Conservation (phyloP, 805 yeast genomes). For the Schizosaccharomyces lindneri region DNA sequence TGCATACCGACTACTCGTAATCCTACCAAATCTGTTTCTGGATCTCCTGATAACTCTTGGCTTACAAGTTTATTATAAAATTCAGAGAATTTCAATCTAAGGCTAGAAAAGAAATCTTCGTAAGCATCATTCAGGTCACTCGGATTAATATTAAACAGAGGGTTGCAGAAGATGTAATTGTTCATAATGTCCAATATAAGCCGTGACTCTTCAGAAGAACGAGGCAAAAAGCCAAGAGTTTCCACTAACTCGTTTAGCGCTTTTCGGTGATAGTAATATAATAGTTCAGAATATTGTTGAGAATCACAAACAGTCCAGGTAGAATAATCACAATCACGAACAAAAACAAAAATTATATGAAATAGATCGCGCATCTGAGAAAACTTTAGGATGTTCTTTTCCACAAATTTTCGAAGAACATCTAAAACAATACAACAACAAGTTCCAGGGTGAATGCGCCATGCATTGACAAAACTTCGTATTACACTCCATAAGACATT, state of each 20-base stretch:
- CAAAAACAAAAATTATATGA: not conserved
- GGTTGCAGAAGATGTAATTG: not conserved
- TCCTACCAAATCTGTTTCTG: not conserved
- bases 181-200: not conserved
- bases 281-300: not conserved
- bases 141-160: not conserved
- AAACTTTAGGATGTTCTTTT: not conserved
- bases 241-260: not conserved
- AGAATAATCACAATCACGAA: not conserved
- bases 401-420: not conserved
- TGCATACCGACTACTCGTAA: not conserved
- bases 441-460: not conserved
- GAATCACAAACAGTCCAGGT: not conserved
- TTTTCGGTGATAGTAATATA: not conserved
- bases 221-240: not conserved
- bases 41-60: not conserved
- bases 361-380: not conserved
- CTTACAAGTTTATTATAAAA: not conserved
- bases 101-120: not conserved
- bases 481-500: not conserved
- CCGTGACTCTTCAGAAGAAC: not conserved
- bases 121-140: not conserved
- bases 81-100: not conserved
- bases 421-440: not conserved
- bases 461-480: not conserved